Percentiles rank a stretch among this genome's conserved stretches.
Conservation (phyloP, 1,284 basidiomycete genomes). For the Trichosporon inkin region DNA sequence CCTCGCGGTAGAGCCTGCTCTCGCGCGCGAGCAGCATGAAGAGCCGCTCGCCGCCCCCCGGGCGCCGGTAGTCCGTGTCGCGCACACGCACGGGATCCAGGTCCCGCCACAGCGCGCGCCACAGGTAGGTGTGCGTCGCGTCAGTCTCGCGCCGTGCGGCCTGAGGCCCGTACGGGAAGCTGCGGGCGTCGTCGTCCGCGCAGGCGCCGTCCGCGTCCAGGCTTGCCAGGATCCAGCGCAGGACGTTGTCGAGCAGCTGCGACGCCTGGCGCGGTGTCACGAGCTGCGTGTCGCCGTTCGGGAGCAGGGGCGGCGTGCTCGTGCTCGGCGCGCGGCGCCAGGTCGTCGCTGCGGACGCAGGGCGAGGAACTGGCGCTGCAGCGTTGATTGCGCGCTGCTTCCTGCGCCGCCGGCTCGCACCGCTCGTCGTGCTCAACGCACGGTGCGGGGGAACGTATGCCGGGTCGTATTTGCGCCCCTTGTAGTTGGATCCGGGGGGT, state of each 20-base stretch:
- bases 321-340: neutral
- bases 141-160: neutral
- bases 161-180: neutral
- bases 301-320: neutral
- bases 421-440: neutral
- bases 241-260: neutral
- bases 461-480: too few relatives aligned
- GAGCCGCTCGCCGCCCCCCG: neutral
- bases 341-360: neutral
- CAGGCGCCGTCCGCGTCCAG: neutral
- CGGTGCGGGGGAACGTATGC: too few relatives aligned
- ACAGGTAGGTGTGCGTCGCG: neutral
- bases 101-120: neutral
- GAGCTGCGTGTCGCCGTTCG: neutral
- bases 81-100: neutral
- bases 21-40: neutral
- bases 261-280: neutral
- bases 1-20: neutral
- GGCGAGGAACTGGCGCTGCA: too few relatives aligned
- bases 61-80: neutral
- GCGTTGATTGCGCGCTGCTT: neutral
- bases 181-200: neutral
- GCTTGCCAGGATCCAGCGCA: neutral
- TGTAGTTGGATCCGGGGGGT: too few relatives aligned
- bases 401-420: neutral